These are phyloP conservation scores for Ensete glaucum DNA, from an alignment of 176 grass and related monocot genomes.

Conservation along the genomic window DNA sequence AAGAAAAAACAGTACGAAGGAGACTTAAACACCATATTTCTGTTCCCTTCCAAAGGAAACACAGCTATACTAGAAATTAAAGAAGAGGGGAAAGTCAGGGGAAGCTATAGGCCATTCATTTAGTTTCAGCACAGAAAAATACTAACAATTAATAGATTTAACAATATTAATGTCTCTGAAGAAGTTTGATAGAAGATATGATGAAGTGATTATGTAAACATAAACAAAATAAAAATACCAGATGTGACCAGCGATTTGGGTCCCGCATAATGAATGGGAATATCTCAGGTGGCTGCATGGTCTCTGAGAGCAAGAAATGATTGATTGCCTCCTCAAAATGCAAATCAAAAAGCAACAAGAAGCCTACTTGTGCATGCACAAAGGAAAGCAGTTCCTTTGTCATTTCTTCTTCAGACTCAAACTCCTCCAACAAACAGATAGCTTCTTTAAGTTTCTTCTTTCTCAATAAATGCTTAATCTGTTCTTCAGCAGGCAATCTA, in stretches of 20 bases:
- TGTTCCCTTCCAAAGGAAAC: too few species aligned
- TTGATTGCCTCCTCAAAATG: constrained; percentile 80
- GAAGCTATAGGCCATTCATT: too few species aligned
- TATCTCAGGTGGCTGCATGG: constrained; percentile 85
- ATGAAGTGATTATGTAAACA: neutral
- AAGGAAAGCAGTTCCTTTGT: constrained; percentile 73
- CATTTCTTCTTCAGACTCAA: constrained; percentile 77
- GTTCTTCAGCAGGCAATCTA: constrained; percentile 70
- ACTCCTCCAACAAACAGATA: constrained; percentile 63
- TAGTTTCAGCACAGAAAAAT: neutral
- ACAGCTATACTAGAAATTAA: too few species aligned
- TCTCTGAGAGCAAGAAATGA: constrained; percentile 81
- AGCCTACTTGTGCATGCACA: constrained; percentile 91
- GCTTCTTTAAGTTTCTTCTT: constrained; percentile 67
- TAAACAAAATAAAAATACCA: constrained; percentile 39
- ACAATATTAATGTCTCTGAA: neutral
- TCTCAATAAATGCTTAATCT: constrained; percentile 72
- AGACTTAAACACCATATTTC: too few species aligned
- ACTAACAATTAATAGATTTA: neutral
- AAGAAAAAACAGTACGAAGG: too few species aligned
- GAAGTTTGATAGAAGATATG: neutral
- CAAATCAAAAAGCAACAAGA: constrained; percentile 89
- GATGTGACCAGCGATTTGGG: constrained; percentile 85
- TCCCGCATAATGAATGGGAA: constrained; percentile 98
- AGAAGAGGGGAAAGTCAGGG: too few species aligned